Percentiles rank a stretch among this genome's conserved stretches.
These are phyloP conservation scores for Podaxis mareebaensis DNA, from an alignment of 768 basidiomycete species.

Conservation along the genomic window DNA sequence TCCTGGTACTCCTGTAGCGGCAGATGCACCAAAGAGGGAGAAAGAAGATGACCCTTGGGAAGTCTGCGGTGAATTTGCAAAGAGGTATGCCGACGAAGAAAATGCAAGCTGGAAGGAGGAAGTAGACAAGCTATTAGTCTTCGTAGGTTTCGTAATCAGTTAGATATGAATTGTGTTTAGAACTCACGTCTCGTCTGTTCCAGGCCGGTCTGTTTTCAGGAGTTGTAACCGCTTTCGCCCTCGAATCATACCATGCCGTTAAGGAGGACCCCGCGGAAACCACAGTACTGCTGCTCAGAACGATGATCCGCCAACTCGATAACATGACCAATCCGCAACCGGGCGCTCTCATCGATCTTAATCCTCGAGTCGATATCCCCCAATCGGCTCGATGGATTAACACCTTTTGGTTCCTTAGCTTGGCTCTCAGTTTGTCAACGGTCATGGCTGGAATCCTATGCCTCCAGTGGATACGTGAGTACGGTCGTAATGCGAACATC, in stretches of 20 bases:
- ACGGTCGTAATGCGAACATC: slow-evolving; percentile 16
- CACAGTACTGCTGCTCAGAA: not conserved
- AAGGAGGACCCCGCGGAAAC: not conserved
- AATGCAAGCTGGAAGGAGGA: slow-evolving; percentile 15
- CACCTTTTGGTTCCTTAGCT: slow-evolving; percentile 19
- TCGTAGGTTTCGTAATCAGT: not conserved
- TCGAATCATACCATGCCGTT: not conserved
- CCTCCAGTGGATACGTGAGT: slow-evolving; percentile 24
- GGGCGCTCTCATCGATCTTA: not conserved
- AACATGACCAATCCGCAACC: not conserved
- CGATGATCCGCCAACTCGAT: not conserved
- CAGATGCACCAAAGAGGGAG: too few species aligned
- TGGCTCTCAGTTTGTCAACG: slow-evolving; percentile 19
- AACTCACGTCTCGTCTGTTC: not conserved
- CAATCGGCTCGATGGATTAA: slow-evolving; percentile 13
- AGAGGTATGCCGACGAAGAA: slow-evolving; percentile 7
- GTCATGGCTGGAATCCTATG: slow-evolving; percentile 20
- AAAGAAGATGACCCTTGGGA: slow-evolving; percentile 14
- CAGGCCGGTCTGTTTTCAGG: not conserved
- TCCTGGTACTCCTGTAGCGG: too few species aligned
- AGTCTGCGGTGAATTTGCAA: not conserved
- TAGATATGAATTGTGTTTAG: not conserved
- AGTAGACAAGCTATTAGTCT: slow-evolving; percentile 15
- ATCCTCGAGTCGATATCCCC: not conserved
- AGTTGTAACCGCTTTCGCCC: not conserved